Evolutionary conservation across 768 basidiomycete species (phyloP).

Genomic region (Chiua virens): DNA sequence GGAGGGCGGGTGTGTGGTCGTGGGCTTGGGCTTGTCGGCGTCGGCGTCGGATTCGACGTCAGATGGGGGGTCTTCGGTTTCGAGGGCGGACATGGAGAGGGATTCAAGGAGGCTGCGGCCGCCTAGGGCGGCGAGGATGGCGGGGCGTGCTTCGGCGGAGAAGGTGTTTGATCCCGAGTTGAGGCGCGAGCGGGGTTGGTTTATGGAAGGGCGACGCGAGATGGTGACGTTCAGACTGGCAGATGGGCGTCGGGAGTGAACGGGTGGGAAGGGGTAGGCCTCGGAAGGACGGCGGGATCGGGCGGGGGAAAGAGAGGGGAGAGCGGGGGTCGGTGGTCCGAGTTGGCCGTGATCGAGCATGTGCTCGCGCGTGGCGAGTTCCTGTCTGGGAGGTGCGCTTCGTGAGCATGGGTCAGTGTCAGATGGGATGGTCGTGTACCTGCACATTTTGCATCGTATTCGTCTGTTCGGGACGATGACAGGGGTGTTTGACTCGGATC

Average conservation of each 20-base stretch:
- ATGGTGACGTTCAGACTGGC: conserved; percentile 29
- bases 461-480: conserved; percentile 52
- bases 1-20: neutral
- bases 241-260: conserved; percentile 22
- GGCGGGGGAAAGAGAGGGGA: conserved; percentile 44
- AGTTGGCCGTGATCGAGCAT: conserved; percentile 90
- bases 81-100: conserved; percentile 55
- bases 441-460: conserved; percentile 92
- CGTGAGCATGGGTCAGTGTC: neutral
- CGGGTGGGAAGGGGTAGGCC: conserved; percentile 5
- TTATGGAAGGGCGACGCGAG: conserved; percentile 26
- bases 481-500: conserved; percentile 60
- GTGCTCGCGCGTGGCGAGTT: conserved; percentile 87
- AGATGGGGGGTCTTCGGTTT: conserved; percentile 44
- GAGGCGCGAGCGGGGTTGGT: conserved; percentile 24
- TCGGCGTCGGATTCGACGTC: conserved; percentile 20
- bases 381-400: conserved; percentile 44
- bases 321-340: conserved; percentile 62
- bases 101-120: conserved; percentile 39
- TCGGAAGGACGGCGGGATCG: conserved; percentile 45
- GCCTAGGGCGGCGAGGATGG: conserved; percentile 20
- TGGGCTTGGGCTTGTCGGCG: conserved; percentile 6
- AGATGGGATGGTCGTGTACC: conserved; percentile 41
- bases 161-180: conserved; percentile 18
- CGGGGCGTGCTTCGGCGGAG: conserved; percentile 21